Conservation (phyloP, 306 rosid genomes). For the Vicia sativa region DNA sequence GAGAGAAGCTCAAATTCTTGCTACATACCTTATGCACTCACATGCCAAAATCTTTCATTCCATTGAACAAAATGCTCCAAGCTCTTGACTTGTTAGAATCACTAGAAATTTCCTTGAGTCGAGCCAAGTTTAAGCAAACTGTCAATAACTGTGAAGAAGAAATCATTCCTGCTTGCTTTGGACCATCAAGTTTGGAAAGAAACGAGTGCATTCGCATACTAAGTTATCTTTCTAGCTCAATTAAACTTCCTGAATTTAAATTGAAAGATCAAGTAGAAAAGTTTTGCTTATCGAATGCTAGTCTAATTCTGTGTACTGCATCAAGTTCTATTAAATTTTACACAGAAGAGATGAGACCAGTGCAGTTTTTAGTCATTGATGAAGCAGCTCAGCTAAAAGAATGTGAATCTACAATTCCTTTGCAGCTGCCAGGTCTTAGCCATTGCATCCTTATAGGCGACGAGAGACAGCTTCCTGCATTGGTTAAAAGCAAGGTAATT, state of each 20-base stretch:
- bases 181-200: constrained; percentile 8
- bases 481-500: constrained; percentile 65
- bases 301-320: constrained; percentile 46
- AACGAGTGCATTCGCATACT: constrained; percentile 27
- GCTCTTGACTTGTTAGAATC: constrained; percentile 30
- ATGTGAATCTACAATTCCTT: constrained; percentile 63
- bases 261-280: background rate
- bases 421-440: constrained; percentile 50
- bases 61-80: constrained; percentile 28
- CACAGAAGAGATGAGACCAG: background rate
- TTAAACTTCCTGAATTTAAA: constrained; percentile 15
- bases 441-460: constrained; percentile 57
- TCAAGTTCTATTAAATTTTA: constrained; percentile 50
- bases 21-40: constrained; percentile 44
- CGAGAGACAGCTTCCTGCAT: constrained; percentile 64
- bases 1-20: constrained; percentile 20
- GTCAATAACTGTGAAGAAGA: background rate
- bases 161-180: background rate
- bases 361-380: constrained; percentile 49
- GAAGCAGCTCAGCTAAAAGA: constrained; percentile 66
- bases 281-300: constrained; percentile 39
- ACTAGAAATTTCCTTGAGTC: constrained; percentile 16
- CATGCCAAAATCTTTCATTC: constrained; percentile 52
- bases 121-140: background rate
- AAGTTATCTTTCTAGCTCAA: background rate